These are phyloP conservation scores for Cryptosporidium parvum DNA, from an alignment of 169 alveolate genomes.

Conservation along the genomic window DNA sequence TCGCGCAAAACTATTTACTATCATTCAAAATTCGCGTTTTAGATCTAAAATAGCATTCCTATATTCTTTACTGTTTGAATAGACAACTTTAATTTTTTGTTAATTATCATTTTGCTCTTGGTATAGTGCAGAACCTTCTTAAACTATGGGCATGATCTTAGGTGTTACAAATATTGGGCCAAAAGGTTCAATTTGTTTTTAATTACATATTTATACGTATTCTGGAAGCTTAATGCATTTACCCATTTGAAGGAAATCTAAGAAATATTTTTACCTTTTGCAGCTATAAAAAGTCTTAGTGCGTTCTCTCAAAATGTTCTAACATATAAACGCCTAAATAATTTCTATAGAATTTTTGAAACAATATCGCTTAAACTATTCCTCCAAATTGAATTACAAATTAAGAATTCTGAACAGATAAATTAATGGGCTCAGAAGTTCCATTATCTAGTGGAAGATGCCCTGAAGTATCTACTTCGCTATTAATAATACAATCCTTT, in stretches of 20 bases:
- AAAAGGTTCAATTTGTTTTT: neutral
- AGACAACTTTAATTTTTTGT: no score
- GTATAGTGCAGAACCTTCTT: neutral
- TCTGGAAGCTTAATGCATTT: neutral
- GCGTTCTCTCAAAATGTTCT: constrained; percentile 62
- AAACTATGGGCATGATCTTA: neutral
- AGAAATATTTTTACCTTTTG: constrained; percentile 64
- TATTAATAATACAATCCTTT: neutral
- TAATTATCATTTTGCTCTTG: neutral
- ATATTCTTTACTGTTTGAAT: no score
- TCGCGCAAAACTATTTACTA: neutral
- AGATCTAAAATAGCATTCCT: neutral
- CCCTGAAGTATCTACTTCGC: neutral
- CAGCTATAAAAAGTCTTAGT: constrained; percentile 57
- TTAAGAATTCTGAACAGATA: neutral
- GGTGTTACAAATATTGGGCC: neutral
- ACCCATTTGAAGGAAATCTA: constrained; percentile 25
- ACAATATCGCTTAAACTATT: neutral
- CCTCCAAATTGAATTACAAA: neutral
- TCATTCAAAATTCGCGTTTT: neutral
- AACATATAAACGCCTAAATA: constrained; percentile 15
- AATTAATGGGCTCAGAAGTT: neutral
- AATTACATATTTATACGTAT: neutral
- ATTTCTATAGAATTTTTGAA: neutral
- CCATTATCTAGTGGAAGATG: neutral